A percentile compares a stretch with the other conserved stretches of the same genome.
Evolutionary conservation across 129 eudicot genomes (phyloP).

Genomic region (Chrysanthemum makinoi): DNA sequence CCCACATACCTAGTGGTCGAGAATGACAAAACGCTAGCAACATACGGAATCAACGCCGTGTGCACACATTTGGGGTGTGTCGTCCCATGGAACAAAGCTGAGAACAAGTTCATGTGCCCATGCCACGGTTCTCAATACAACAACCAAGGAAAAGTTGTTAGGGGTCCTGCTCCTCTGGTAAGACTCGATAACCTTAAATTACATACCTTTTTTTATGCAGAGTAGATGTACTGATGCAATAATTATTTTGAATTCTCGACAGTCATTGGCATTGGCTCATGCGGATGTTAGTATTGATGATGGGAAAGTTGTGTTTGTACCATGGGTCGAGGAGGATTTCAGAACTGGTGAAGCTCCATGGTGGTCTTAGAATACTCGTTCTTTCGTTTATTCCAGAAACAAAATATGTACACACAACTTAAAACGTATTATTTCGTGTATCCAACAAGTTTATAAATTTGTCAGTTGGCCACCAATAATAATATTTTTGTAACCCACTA

Average conservation of each 20-base stretch:
- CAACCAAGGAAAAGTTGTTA: conserved; percentile 86
- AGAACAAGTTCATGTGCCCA: conserved; percentile 99
- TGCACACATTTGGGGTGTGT: conserved; percentile 99
- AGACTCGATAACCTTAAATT: background rate
- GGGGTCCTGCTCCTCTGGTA: conserved; percentile 93
- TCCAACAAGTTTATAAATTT: conserved; percentile 23
- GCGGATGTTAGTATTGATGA: conserved; percentile 61
- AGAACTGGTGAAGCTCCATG: conserved; percentile 96
- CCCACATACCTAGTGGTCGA: conserved; percentile 97
- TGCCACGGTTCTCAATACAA: conserved; percentile 99
- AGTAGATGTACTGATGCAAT: background rate
- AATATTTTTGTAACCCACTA: background rate
- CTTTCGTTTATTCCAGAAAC: conserved; percentile 7
- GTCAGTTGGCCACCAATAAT: conserved; percentile 17
- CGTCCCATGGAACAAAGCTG: conserved; percentile 94
- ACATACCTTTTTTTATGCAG: background rate
- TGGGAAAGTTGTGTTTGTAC: conserved; percentile 88
- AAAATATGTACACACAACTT: conserved; percentile 32
- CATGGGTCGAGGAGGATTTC: conserved; percentile 92
- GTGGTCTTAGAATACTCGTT: conserved; percentile 54
- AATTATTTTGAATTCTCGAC: conserved; percentile 7
- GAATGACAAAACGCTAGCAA: conserved; percentile 80
- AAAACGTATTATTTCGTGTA: conserved; percentile 20
- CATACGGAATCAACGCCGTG: conserved; percentile 92
- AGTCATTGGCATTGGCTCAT: conserved; percentile 98